Percentiles rank a stretch among this genome's conserved stretches.
These are phyloP conservation scores for Tieghemiomyces parasiticus DNA, from an alignment of 192 early-diverging fungal species.

Conservation along the genomic window DNA sequence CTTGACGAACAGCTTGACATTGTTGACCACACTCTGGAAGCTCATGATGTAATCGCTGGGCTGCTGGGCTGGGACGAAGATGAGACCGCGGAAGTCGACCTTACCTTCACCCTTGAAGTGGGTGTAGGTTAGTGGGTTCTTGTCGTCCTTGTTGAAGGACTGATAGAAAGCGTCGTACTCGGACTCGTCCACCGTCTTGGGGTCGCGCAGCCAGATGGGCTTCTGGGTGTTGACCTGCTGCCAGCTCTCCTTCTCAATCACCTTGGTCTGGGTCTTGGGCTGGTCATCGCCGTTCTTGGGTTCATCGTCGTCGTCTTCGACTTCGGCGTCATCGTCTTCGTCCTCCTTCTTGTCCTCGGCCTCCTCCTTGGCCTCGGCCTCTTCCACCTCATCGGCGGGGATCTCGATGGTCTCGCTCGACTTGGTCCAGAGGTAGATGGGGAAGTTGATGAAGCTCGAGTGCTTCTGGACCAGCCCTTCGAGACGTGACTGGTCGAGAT, in stretches of 20 bases:
- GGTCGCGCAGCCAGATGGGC: conserved; percentile 85
- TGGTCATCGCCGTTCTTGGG: conserved; percentile 21
- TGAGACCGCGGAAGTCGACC: conserved; percentile 73
- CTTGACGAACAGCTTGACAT: conserved; percentile 87
- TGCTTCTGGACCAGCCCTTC: conserved; percentile 65
- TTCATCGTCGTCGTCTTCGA: conserved; percentile 20
- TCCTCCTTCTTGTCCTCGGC: conserved; percentile 15
- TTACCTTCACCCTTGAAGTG: conserved; percentile 95
- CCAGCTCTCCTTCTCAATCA: conserved; percentile 42
- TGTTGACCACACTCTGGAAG: conserved; percentile 37
- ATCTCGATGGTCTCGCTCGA: conserved; percentile 43
- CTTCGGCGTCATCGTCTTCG: conserved; percentile 14
- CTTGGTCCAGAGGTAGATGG: conserved; percentile 69
- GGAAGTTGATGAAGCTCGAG: conserved; percentile 96
- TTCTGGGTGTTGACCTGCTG: conserved; percentile 79
- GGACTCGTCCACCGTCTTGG: conserved; percentile 52
- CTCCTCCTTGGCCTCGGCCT: conserved; percentile 22
- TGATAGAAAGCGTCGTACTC: conserved; percentile 91
- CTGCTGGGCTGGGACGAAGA: conserved; percentile 64
- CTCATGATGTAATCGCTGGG: conserved; percentile 29
- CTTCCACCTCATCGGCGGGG: conserved; percentile 23
- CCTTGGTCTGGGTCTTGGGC: conserved; percentile 38
- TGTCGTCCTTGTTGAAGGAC: conserved; percentile 51
- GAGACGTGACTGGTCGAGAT: conserved; percentile 53
- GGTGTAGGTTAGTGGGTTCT: conserved; percentile 60